These are phyloP conservation scores for Plantago coronopus DNA, from an alignment of 305 asterid genomes.

Conservation along the genomic window DNA sequence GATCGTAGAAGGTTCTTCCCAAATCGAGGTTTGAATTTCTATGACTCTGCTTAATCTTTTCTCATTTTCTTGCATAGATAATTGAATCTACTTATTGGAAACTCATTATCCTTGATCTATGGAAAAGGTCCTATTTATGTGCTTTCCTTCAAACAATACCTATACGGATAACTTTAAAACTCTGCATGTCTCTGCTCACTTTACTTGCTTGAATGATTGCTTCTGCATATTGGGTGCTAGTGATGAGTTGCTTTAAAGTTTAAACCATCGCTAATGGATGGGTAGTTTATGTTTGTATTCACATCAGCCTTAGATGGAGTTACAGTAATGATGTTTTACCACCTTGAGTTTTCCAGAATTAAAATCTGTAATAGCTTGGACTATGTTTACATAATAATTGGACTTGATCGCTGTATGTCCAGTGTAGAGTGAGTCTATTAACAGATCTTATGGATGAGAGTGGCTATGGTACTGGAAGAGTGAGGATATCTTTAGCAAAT, in stretches of 20 bases:
- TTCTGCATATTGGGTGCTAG: background rate
- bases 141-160: background rate
- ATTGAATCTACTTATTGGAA: background rate
- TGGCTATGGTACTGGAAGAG: too few species aligned
- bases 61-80: slow-evolving; percentile 1
- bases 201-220: background rate
- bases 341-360: too few species aligned
- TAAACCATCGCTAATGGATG: background rate
- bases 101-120: background rate
- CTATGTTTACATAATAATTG: background rate
- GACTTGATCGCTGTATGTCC: background rate
- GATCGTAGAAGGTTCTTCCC: slow-evolving; percentile 81
- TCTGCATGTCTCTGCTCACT: background rate
- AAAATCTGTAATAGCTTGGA: background rate
- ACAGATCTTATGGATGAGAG: background rate
- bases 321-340: too few species aligned
- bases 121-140: too few species aligned
- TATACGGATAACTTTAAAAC: background rate
- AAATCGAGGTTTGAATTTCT: slow-evolving; percentile 56
- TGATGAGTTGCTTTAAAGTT: background rate
- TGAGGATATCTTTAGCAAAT: too few species aligned
- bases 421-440: background rate
- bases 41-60: background rate
- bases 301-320: too few species aligned
- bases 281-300: background rate